Percentiles rank a stretch among this genome's conserved stretches.
These are phyloP conservation scores for Puccinia novopanici DNA, from an alignment of 1,284 basidiomycete genomes.

Conservation along the genomic window DNA sequence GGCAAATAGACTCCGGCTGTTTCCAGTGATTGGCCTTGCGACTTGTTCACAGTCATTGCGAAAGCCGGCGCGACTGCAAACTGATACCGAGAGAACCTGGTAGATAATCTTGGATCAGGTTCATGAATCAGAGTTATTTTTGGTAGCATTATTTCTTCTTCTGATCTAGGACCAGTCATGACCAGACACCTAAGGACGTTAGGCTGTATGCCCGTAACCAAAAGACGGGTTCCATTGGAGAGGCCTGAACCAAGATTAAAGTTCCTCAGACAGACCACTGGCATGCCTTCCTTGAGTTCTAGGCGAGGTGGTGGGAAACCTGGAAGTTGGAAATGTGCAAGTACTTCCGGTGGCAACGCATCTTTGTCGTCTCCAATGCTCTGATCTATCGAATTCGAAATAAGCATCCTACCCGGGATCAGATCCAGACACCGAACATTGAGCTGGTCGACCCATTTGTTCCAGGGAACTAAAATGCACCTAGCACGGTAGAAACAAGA, in stretches of 20 bases:
- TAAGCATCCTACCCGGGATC: too few species aligned
- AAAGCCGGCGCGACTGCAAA: conserved; percentile 62
- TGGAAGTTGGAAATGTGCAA: not conserved
- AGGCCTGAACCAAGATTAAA: conserved; percentile 1
- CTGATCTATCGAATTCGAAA: not conserved
- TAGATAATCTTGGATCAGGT: too few species aligned
- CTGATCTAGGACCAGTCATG: not conserved
- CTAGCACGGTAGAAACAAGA: too few species aligned
- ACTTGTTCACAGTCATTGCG: conserved; percentile 62
- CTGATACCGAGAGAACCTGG: conserved; percentile 58
- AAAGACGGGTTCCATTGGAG: too few species aligned
- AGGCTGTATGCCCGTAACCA: too few species aligned
- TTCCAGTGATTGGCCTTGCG: conserved; percentile 62
- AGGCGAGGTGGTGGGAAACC: not conserved
- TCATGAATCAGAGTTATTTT: conserved; percentile 1
- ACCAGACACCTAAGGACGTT: not conserved
- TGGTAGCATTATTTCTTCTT: not conserved
- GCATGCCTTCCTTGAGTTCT: not conserved
- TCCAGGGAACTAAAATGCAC: not conserved
- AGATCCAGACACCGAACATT: not conserved
- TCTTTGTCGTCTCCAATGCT: not conserved
- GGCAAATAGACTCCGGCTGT: conserved; percentile 59
- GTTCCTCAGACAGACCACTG: not conserved
- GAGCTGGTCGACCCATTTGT: not conserved
- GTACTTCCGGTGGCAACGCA: not conserved